Percentiles rank a stretch among this genome's conserved stretches.
Evolutionary conservation across 2,329 filamentous ascomycete genomes (phyloP).

Genomic region (Ceratocystis variospora): DNA sequence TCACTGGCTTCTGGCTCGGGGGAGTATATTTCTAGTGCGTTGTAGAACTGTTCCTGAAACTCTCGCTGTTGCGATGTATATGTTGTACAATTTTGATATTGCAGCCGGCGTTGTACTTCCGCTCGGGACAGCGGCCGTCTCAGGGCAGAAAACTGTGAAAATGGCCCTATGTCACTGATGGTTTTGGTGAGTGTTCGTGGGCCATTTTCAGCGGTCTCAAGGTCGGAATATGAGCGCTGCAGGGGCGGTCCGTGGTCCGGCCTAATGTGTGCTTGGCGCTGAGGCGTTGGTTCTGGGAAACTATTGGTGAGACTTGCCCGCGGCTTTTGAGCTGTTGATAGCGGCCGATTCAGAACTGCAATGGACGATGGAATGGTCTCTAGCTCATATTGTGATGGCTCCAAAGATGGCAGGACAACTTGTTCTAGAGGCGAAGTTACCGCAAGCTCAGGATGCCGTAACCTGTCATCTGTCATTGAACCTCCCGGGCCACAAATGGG

Average conservation of each 20-base stretch:
- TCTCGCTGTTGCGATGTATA: constrained; percentile 19
- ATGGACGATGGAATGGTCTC: constrained; percentile 5
- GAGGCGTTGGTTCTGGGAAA: not conserved
- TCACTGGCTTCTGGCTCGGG: constrained; percentile 37
- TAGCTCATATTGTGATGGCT: not conserved
- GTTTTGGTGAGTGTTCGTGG: constrained; percentile 18
- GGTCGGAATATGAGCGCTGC: not conserved
- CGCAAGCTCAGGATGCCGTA: not conserved
- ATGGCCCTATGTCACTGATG: constrained; percentile 9
- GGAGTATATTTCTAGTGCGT: constrained; percentile 38
- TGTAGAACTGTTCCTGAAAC: constrained; percentile 22
- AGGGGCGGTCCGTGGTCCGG: not conserved
- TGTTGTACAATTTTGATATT: constrained; percentile 10
- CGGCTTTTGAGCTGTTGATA: too few species aligned
- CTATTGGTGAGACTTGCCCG: not conserved
- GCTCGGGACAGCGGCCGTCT: constrained; percentile 21
- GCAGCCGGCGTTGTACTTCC: constrained; percentile 24
- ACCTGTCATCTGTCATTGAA: not conserved
- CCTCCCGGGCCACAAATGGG: not conserved
- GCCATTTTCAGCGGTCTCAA: not conserved
- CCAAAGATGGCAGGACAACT: not conserved
- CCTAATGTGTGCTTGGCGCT: not conserved
- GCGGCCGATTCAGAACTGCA: not conserved
- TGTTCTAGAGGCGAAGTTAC: not conserved
- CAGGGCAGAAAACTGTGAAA: not conserved